These are phyloP conservation scores for Alnus rubra DNA, from an alignment of 306 rosid species.

Conservation along the genomic window DNA sequence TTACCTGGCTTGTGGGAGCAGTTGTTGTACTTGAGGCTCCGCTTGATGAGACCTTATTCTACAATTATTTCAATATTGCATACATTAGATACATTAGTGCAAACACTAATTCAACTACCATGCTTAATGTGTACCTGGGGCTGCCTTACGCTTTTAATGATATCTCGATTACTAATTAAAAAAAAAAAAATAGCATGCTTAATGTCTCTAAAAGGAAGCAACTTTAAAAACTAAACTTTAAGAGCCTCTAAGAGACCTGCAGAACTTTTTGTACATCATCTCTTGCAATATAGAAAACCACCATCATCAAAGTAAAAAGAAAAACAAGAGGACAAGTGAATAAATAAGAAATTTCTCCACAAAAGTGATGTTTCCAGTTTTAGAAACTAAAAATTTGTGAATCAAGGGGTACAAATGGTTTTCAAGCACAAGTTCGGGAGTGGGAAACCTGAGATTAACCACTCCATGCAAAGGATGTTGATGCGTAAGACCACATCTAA, in stretches of 20 bases:
- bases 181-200: no score
- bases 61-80: constrained; percentile 9
- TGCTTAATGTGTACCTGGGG: no score
- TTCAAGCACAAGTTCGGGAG: neutral
- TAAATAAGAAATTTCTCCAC: neutral
- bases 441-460: neutral
- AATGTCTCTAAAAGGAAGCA: neutral
- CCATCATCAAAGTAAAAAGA: neutral
- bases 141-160: no score
- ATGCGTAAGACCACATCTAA: neutral
- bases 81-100: constrained; percentile 21
- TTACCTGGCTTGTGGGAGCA: constrained; percentile 43
- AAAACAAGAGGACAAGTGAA: neutral
- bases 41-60: constrained; percentile 38
- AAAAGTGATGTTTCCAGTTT: neutral
- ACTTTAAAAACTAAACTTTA: neutral
- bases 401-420: neutral
- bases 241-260: neutral
- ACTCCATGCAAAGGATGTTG: neutral
- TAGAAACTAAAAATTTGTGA: neutral
- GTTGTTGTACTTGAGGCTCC: constrained; percentile 37
- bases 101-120: neutral
- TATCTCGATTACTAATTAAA: no score
- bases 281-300: neutral
- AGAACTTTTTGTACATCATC: neutral